Base-by-base conservation (phyloP, 495 filamentous ascomycete species). In the Amphirosellinia nigrospora region DNA sequence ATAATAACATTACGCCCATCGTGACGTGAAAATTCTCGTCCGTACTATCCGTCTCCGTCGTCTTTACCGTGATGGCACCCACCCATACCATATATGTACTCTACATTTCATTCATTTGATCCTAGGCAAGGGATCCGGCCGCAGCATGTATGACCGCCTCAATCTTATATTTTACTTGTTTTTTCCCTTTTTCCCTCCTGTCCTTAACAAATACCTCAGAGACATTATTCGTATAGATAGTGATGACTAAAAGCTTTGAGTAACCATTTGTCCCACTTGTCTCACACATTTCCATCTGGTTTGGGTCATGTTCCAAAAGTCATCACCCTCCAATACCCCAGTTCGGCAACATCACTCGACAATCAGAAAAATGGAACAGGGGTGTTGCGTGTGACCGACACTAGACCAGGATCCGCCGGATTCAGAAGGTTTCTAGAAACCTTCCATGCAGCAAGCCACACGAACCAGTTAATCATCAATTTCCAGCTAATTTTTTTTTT, bases 381-480 rank as follows among this genome's bases (percentile, higher is more conserved):
- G 61, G 61, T 45, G 36, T 28, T 45, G 26, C 30, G 43, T 65
- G n/a, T 65, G 28, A 52, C 41, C 60, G 38, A 34, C 60, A 28
- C 13, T 53, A 53, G 50, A 19, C 30, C 41, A 26, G 41, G 62
- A 65, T 52, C 45, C 34, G 32, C 41, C 63, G 45, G 4, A 65
- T 52, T 4, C 11, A 39, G 63, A 53, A 65, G 10, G n/a, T 46
- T 65, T 65, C 63, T 65, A 65, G 63, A 65, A 65, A 52, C 63
- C 63, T 65, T 65, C 63, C 32, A 65, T 65, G 62, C 62, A 50
- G 62, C 62, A 65, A 64, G 62, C 45, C 32, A 50, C 45, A 39
- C 62, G 46, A 36, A 30, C 41, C n/a, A 43, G 16, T 19, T 36
- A 36, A 36, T 32, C 39, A 19, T 21, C 32, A 34, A 38, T 50